Evolutionary conservation across 768 basidiomycete species (phyloP).

Genomic region (Tricholoma furcatifolium): DNA sequence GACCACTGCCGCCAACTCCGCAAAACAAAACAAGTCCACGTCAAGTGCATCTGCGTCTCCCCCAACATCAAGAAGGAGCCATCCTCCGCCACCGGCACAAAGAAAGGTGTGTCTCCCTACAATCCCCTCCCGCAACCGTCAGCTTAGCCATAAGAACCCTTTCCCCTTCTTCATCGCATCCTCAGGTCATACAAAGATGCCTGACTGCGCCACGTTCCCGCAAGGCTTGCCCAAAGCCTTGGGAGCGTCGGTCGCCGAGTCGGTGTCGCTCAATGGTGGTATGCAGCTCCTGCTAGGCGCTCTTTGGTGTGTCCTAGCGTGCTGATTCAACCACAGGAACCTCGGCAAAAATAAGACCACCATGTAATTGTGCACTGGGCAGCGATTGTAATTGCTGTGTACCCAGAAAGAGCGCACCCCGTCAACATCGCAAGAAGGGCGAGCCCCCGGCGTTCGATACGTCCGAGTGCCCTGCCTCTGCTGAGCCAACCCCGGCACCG

Average conservation of each 20-base stretch:
- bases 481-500: too few relatives aligned
- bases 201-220: slow-evolving; percentile 76
- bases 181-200: slow-evolving; percentile 56
- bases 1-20: slow-evolving; percentile 82
- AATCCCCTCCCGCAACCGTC: slow-evolving; percentile 17
- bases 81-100: slow-evolving; percentile 37
- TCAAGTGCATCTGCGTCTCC: slow-evolving; percentile 81
- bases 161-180: slow-evolving; percentile 21
- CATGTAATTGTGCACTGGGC: slow-evolving; percentile 45
- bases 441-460: slow-evolving; percentile 1
- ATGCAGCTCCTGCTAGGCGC: slow-evolving; percentile 50
- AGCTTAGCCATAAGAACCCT: slow-evolving; percentile 47
- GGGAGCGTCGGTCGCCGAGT: slow-evolving; percentile 60
- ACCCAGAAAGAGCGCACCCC: slow-evolving; percentile 43
- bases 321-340: slow-evolving; percentile 49
- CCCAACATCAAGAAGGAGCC: slow-evolving; percentile 23
- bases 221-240: slow-evolving; percentile 71
- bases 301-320: slow-evolving; percentile 32
- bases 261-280: slow-evolving; percentile 60
- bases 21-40: slow-evolving; percentile 83
- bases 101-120: slow-evolving; percentile 60
- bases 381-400: slow-evolving; percentile 59
- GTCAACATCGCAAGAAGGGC: slow-evolving; percentile 31
- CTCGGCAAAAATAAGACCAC: slow-evolving; percentile 14
- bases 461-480: too few relatives aligned